These are phyloP conservation scores for Saururus chinensis DNA, from an alignment of 164 flowering plant species.

Conservation along the genomic window DNA sequence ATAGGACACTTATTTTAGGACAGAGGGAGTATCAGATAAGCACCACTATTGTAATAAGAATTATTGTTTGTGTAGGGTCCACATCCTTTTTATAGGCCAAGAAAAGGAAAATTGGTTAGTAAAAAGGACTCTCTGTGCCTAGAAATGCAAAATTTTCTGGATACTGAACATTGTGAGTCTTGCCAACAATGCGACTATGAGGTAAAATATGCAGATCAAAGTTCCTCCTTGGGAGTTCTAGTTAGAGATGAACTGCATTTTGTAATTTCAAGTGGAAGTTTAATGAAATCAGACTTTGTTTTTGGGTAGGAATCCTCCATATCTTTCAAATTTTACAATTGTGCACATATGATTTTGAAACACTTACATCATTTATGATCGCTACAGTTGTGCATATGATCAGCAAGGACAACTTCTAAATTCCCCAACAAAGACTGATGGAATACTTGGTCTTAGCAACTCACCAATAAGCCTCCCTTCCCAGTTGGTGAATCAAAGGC, in stretches of 20 bases:
- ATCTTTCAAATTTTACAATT: neutral
- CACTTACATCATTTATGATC: neutral
- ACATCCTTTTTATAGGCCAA: constrained; percentile 60
- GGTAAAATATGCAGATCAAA: constrained; percentile 72
- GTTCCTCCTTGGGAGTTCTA: constrained; percentile 77
- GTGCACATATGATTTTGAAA: neutral
- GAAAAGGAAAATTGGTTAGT: constrained; percentile 29
- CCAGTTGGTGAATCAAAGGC: constrained; percentile 53
- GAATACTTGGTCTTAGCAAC: constrained; percentile 65
- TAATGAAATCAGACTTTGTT: constrained; percentile 26
- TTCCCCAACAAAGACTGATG: constrained; percentile 65
- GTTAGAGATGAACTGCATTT: constrained; percentile 51
- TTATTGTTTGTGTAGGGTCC: constrained; percentile 45
- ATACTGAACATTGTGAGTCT: constrained; percentile 23
- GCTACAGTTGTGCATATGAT: constrained; percentile 72
- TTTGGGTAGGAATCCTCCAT: constrained; percentile 39
- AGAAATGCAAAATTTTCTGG: constrained; percentile 38
- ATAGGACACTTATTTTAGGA: too few species aligned
- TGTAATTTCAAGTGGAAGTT: constrained; percentile 40
- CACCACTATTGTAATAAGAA: too few species aligned
- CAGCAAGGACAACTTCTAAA: constrained; percentile 63
- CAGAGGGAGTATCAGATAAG: neutral
- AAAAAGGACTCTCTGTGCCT: constrained; percentile 41
- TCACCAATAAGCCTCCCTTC: constrained; percentile 62
- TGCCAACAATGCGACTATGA: constrained; percentile 73